A percentile compares a stretch with the other conserved stretches of the same genome.
Conservation (phyloP, 1,284 basidiomycete species). For the Irpex sp. region DNA sequence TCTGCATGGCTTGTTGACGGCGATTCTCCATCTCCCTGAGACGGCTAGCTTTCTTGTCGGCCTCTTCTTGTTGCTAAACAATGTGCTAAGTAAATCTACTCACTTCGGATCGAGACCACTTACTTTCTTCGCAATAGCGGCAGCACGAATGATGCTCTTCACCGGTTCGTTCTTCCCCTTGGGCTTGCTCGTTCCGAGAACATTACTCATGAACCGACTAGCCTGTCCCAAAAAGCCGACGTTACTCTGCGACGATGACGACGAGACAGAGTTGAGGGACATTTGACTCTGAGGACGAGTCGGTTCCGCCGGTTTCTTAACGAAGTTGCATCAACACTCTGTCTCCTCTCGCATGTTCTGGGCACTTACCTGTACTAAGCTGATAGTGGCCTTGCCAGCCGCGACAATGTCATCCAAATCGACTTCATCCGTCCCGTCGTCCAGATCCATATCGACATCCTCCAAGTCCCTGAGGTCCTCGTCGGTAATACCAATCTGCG, state of each 20-base stretch:
- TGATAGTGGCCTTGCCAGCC: slow-evolving; percentile 33
- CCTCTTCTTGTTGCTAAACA: slow-evolving; percentile 78
- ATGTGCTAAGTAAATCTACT: slow-evolving; percentile 2
- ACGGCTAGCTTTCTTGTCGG: slow-evolving; percentile 69
- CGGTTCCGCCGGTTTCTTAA: background rate
- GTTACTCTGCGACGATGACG: slow-evolving; percentile 51
- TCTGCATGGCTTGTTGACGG: slow-evolving; percentile 62
- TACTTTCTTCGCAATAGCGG: slow-evolving; percentile 82
- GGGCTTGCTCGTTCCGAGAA: slow-evolving; percentile 57
- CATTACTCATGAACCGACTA: slow-evolving; percentile 55
- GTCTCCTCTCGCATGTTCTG: background rate
- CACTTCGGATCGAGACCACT: slow-evolving; percentile 10
- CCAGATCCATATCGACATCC: slow-evolving; percentile 31
- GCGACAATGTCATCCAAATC: slow-evolving; percentile 35
- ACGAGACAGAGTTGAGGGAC: slow-evolving; percentile 43
- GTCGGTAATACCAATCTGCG: slow-evolving; percentile 14
- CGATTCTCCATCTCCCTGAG: slow-evolving; percentile 78
- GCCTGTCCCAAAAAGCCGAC: slow-evolving; percentile 62
- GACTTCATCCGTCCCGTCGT: slow-evolving; percentile 25
- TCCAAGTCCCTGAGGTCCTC: slow-evolving; percentile 17
- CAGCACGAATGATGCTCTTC: slow-evolving; percentile 80
- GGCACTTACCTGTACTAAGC: slow-evolving; percentile 39
- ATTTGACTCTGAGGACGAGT: slow-evolving; percentile 42
- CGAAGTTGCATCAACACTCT: slow-evolving; percentile 2
- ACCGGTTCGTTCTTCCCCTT: slow-evolving; percentile 65